Evolutionary conservation across 257 asterid species (phyloP).

Genomic region (Leptodermis oblonga): DNA sequence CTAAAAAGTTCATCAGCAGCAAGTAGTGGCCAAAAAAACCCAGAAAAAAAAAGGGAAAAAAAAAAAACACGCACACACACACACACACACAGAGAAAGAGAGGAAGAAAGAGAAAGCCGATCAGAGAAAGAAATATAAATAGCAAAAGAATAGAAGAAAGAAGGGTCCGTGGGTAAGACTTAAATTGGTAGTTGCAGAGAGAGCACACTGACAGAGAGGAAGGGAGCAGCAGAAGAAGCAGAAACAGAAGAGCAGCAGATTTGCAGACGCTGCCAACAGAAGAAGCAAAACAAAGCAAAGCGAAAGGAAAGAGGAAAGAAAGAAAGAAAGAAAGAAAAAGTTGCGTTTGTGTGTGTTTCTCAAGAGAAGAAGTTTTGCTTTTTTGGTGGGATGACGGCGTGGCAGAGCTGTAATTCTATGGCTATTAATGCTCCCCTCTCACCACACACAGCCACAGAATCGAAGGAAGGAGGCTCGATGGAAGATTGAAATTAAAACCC

Average conservation of each 20-base stretch:
- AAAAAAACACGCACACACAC: neutral
- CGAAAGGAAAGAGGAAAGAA: too few relatives aligned
- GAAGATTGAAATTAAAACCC: neutral
- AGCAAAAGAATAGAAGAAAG: constrained; percentile 13
- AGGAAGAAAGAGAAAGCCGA: constrained; percentile 7
- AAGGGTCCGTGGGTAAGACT: constrained; percentile 14
- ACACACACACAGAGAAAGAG: neutral
- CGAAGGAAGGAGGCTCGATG: constrained; percentile 30
- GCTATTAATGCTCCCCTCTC: constrained; percentile 45
- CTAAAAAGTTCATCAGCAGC: constrained; percentile 13
- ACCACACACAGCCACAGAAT: constrained; percentile 46
- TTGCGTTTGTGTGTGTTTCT: constrained; percentile 6
- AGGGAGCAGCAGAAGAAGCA: neutral
- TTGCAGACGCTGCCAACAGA: too few relatives aligned
- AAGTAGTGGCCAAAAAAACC: neutral
- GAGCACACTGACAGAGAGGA: constrained; percentile 14
- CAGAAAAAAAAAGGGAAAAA: constrained; percentile 6
- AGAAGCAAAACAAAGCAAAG: neutral
- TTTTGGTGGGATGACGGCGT: constrained; percentile 84
- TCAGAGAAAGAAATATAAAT: neutral
- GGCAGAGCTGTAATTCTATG: constrained; percentile 77
- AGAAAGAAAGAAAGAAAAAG: constrained; percentile 4
- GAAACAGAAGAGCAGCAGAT: neutral
- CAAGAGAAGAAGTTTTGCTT: constrained; percentile 43
- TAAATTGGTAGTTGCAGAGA: constrained; percentile 25